These are phyloP conservation scores for Colletotrichum chlorophyti DNA, from an alignment of 2,329 filamentous ascomycete species.

Conservation along the genomic window DNA sequence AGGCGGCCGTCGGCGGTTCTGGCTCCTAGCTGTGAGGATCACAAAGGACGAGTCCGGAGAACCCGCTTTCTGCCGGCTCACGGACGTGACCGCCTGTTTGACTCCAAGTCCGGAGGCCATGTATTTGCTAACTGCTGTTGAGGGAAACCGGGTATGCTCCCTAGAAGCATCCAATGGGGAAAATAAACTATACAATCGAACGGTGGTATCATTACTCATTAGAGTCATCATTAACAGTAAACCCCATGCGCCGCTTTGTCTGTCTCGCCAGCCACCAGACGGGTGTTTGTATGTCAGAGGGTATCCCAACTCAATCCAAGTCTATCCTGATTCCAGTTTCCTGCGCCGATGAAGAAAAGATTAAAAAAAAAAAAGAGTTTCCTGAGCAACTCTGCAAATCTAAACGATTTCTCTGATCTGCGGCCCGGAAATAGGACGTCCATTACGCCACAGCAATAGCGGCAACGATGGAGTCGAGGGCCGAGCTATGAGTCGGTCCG, in stretches of 20 bases:
- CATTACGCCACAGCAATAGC: slow-evolving; percentile 51
- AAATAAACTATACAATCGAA: not conserved
- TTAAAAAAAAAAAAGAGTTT: not conserved
- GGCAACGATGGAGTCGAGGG: slow-evolving; percentile 71
- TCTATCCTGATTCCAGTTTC: slow-evolving; percentile 13
- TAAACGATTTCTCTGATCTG: not conserved
- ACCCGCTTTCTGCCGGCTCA: too few relatives aligned
- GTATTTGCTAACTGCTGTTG: not conserved
- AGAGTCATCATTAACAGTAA: slow-evolving; percentile 28
- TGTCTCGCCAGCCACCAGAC: slow-evolving; percentile 9
- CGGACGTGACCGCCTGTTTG: too few relatives aligned
- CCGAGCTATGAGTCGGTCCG: slow-evolving; percentile 68
- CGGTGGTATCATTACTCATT: slow-evolving; percentile 30
- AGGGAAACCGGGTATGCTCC: not conserved
- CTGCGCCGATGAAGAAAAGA: slow-evolving; percentile 9
- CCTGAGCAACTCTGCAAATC: not conserved
- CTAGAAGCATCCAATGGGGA: too few relatives aligned
- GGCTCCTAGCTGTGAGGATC: too few relatives aligned
- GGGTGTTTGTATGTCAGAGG: slow-evolving; percentile 13
- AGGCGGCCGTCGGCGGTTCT: too few relatives aligned
- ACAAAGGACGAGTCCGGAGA: too few relatives aligned
- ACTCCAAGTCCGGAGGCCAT: not conserved
- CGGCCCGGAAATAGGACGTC: not conserved
- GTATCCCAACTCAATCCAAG: slow-evolving; percentile 22
- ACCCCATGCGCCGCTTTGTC: slow-evolving; percentile 6